Evolutionary conservation across 2,329 filamentous ascomycete species (phyloP).

Genomic region (Stachybotrys chartarum): DNA sequence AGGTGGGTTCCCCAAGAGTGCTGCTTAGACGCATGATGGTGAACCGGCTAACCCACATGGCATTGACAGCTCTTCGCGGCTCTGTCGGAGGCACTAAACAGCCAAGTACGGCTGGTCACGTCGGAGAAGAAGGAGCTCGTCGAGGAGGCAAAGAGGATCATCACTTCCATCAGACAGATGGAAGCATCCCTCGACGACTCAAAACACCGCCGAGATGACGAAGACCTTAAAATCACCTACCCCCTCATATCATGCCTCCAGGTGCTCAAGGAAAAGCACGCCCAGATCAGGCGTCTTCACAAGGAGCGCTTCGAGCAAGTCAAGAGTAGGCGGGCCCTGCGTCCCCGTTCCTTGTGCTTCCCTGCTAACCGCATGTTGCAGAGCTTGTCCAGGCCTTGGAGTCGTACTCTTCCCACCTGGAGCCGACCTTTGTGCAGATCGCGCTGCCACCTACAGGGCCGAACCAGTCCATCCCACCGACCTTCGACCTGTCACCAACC

Average conservation of each 20-base stretch:
- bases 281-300: conserved; percentile 72
- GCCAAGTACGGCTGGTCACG: conserved; percentile 78
- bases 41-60: too few species aligned
- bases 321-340: conserved; percentile 57
- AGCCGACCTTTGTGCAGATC: conserved; percentile 79
- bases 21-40: background rate
- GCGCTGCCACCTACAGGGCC: conserved; percentile 75
- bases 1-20: conserved; percentile 49
- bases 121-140: conserved; percentile 84
- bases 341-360: background rate
- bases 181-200: conserved; percentile 79
- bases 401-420: conserved; percentile 93
- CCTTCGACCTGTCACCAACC: conserved; percentile 84
- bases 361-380: conserved; percentile 25
- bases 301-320: conserved; percentile 92
- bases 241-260: conserved; percentile 77
- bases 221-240: conserved; percentile 70
- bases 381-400: conserved; percentile 90
- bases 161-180: conserved; percentile 88
- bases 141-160: conserved; percentile 81
- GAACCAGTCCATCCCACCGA: conserved; percentile 68
- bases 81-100: conserved; percentile 84
- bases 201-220: conserved; percentile 55
- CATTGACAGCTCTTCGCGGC: conserved; percentile 71
- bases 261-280: conserved; percentile 77